A percentile compares a stretch with the other conserved stretches of the same genome.
Evolutionary conservation across 306 rosid species (phyloP).

Genomic region (Pachyrhizus erosus): DNA sequence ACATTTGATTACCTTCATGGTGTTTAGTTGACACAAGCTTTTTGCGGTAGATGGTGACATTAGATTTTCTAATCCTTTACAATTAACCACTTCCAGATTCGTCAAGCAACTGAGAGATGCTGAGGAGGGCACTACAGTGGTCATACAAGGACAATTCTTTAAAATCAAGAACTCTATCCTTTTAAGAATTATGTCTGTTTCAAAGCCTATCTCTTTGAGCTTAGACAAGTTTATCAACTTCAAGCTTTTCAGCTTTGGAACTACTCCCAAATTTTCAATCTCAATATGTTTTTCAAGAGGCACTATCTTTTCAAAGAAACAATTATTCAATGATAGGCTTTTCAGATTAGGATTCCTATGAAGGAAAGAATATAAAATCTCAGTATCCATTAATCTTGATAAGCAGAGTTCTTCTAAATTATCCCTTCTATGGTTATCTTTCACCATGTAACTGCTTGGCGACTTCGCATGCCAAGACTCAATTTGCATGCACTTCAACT

Average conservation of each 20-base stretch:
- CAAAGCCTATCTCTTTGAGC: slow-evolving; percentile 12
- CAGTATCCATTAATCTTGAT: neutral
- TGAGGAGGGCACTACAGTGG: neutral
- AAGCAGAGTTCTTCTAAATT: slow-evolving; percentile 28
- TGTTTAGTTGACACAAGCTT: neutral
- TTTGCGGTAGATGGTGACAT: slow-evolving; percentile 29
- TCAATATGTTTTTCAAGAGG: neutral
- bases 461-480: neutral
- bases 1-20: neutral
- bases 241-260: slow-evolving; percentile 38
- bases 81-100: neutral
- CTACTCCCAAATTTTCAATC: slow-evolving; percentile 16
- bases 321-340: neutral
- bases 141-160: neutral
- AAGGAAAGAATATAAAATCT: slow-evolving; percentile 35
- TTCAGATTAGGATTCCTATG: slow-evolving; percentile 29
- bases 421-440: slow-evolving; percentile 5
- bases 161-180: slow-evolving; percentile 33
- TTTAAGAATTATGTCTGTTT: neutral
- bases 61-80: neutral
- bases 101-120: slow-evolving; percentile 26
- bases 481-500: slow-evolving; percentile 28
- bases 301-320: neutral
- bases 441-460: neutral
- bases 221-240: neutral